Evolutionary conservation across 805 yeast genomes (phyloP), one percentile per base, ranked within the genome.

Genomic region (Kluyveromyces aestuarii): DNA sequence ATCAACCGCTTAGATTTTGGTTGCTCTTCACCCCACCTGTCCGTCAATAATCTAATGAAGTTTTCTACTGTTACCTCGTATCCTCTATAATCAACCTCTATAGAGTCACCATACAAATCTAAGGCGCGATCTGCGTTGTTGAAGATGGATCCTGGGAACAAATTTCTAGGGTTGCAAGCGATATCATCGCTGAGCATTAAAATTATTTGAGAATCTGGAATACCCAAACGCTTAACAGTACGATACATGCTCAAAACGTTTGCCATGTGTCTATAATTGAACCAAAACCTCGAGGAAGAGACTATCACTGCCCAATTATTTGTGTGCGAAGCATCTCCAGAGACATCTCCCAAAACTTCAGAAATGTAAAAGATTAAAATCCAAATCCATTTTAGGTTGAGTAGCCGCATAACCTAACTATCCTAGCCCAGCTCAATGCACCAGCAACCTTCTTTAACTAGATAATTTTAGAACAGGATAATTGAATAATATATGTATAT

Each of bases 1-100:
- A 90, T 70, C 43, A 93, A 72, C 55, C 98, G 74, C 67, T 93
- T 93, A 13, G 95, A 85, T 53, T 96, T 75, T 3, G 99, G 98
- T 55, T 91, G 96, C 48, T 87, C 90, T 37, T 82, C 85, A 41
- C 89, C 89, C 96, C 98, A 93, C 55, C 98, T 79, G 63, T 93
- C 98, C 0, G 99, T 93, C 55, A 93, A 69, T 50, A 93, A 70
- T 52, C 99, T 74, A n/a, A 93, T 81, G 57, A 93, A 91, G 65
- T 89, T 91, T 65, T 93, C 98, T 19, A 93, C 99, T 0, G 99
- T 93, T 21, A 93, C 99, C 58, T 93, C 99, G 63, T 93, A 93
- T 0, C 99, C 99, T 53, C 97, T 72, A 65, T 89, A 93, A 67
- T 93, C 99, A 13, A 93, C 98, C 65, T 93, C 98, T 38, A 93